phyloP scores from a whole-genome alignment of 2,329 filamentous ascomycete genomes.

The Nigrospora osmanthi region DNA sequence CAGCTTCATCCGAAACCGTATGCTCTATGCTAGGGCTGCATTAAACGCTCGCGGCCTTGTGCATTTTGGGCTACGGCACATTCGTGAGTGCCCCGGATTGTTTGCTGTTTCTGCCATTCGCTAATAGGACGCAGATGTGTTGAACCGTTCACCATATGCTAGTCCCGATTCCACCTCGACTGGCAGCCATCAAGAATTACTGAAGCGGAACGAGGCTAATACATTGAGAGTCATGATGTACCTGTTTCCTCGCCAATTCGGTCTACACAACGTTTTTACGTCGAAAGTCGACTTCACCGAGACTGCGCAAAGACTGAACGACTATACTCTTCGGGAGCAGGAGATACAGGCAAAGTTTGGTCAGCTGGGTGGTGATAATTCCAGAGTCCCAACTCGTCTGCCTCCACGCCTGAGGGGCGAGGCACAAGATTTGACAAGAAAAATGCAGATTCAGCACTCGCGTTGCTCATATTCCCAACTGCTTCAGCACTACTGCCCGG shows the following conservation, averaged over 20 bases:
- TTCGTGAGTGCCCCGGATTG: slow-evolving; percentile 52
- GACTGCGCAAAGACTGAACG: slow-evolving; percentile 68
- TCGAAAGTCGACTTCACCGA: slow-evolving; percentile 55
- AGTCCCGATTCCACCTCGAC: slow-evolving; percentile 2
- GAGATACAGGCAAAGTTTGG: slow-evolving; percentile 53
- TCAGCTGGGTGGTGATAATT: slow-evolving; percentile 13
- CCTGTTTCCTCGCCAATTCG: slow-evolving; percentile 87
- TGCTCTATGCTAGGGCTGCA: slow-evolving; percentile 74
- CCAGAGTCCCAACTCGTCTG: slow-evolving; percentile 26
- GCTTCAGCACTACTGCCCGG: slow-evolving; percentile 73
- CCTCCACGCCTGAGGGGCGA: slow-evolving; percentile 64
- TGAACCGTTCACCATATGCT: slow-evolving; percentile 59
- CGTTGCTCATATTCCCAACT: slow-evolving; percentile 75
- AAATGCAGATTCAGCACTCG: slow-evolving; percentile 62
- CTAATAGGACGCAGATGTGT: slow-evolving; percentile 52
- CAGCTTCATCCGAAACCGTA: slow-evolving; percentile 69
- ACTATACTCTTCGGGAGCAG: slow-evolving; percentile 78
- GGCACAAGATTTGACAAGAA: slow-evolving; percentile 50
- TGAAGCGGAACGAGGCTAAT: slow-evolving; percentile 34
- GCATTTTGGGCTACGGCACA: slow-evolving; percentile 69
- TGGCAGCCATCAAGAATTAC: too few species aligned
- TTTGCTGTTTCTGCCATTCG: neutral
- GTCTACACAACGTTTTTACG: slow-evolving; percentile 86
- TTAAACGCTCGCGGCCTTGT: slow-evolving; percentile 62
- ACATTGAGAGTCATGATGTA: slow-evolving; percentile 78